Evolutionary conservation across 2,329 filamentous ascomycete species (phyloP).

Genomic region (Emmonsiellopsis sp.): DNA sequence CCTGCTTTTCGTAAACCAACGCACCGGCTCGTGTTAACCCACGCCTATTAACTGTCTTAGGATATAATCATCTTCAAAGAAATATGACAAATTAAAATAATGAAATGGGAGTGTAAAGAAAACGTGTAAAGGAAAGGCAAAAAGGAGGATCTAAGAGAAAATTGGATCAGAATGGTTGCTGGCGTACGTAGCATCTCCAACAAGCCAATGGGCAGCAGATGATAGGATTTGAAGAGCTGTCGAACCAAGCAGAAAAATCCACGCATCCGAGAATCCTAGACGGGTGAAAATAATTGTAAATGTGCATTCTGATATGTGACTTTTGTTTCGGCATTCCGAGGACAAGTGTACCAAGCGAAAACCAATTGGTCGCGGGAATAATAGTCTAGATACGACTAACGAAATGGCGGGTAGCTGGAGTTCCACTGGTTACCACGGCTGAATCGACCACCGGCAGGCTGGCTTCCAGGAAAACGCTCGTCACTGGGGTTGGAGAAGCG

Average conservation of each 20-base stretch:
- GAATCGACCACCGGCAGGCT: constrained; percentile 25
- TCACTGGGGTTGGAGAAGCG: constrained; percentile 45
- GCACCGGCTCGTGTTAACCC: constrained; percentile 13
- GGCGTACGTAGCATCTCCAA: constrained; percentile 10
- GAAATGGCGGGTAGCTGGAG: constrained; percentile 27
- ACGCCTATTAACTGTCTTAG: constrained; percentile 15
- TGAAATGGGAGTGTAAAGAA: constrained; percentile 15
- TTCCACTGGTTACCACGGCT: constrained; percentile 29
- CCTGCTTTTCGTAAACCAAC: constrained; percentile 18
- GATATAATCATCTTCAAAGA: constrained; percentile 17
- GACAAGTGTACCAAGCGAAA: background rate
- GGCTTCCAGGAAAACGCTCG: constrained; percentile 27
- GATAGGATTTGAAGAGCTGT: constrained; percentile 13
- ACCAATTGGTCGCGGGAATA: constrained; percentile 2
- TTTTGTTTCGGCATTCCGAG: background rate
- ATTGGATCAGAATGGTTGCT: constrained; percentile 12
- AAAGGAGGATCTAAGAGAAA: constrained; percentile 14
- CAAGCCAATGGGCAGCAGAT: constrained; percentile 18
- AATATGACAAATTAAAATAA: constrained; percentile 21
- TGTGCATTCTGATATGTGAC: constrained; percentile 12
- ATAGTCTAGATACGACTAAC: constrained; percentile 15
- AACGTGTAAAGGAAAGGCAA: constrained; percentile 16
- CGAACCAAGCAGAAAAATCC: constrained; percentile 14
- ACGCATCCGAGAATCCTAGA: constrained; percentile 17
- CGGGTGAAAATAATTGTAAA: constrained; percentile 15